A percentile compares a stretch with the other conserved stretches of the same genome.
Evolutionary conservation across 352 stramenopile species (phyloP).

Genomic region (Phytophthora litchii): DNA sequence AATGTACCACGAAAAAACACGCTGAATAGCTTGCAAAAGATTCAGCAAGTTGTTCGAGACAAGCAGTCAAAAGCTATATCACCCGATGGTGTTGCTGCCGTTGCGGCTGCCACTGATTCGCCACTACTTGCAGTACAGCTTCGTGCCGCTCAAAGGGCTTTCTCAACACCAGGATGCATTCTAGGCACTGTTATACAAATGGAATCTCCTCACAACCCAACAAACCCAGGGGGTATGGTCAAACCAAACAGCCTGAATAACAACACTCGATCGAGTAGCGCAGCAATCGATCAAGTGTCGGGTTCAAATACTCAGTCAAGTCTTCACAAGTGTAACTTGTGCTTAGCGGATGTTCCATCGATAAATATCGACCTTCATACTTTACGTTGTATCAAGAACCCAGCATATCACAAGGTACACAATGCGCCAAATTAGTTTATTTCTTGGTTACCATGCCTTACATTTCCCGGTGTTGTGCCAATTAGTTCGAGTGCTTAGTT

Average conservation of each 20-base stretch:
- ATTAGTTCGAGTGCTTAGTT: constrained; percentile 45
- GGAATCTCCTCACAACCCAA: neutral
- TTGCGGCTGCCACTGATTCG: constrained; percentile 17
- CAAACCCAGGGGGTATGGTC: neutral
- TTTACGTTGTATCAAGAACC: constrained; percentile 51
- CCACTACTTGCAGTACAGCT: constrained; percentile 19
- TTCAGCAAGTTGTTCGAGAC: constrained; percentile 29
- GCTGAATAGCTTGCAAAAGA: constrained; percentile 13
- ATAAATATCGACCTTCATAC: constrained; percentile 46
- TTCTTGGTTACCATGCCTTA: neutral
- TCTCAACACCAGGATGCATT: constrained; percentile 27
- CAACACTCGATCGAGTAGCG: neutral
- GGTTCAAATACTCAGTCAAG: neutral
- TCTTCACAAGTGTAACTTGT: constrained; percentile 32
- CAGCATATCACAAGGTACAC: constrained; percentile 57
- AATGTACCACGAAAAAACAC: constrained; percentile 6
- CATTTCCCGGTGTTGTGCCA: neutral
- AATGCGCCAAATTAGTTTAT: neutral
- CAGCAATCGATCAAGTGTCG: neutral
- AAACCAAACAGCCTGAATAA: neutral
- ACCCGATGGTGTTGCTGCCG: constrained; percentile 11
- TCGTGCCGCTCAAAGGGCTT: constrained; percentile 26
- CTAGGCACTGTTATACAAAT: constrained; percentile 11
- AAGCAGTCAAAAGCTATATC: constrained; percentile 14
- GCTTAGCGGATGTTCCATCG: constrained; percentile 39